Base-by-base conservation (phyloP, 176 grass and related monocot genomes). In the Saccharum spontaneum region DNA sequence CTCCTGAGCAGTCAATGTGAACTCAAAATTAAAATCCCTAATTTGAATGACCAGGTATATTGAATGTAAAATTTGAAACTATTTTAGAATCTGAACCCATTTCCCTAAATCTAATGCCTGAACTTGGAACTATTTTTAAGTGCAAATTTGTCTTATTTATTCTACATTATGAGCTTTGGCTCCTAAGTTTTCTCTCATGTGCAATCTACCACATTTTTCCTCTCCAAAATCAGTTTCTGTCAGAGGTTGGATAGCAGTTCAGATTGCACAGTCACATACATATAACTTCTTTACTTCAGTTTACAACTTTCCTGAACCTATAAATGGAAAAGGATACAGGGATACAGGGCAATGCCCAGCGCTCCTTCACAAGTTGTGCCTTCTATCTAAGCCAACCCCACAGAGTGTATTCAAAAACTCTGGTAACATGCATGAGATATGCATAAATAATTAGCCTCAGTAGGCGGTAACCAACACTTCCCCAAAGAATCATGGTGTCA, bases 1-100 rank as follows among this genome's bases (percentile, higher is more conserved):
- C 6, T 84, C 39, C 43, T 64, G 52, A 65, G 38, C 67, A 69
- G 30, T 59, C 64, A 65, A 65, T 26, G 18, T 39, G 22, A 89
- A 44, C 23, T 74, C 60, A 63, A 77, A 76, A 77, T 14, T 88
- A 67, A 11, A 55, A 64, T 84, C 49, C 26, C 10, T 76, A 80
- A 67, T 75, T 71, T 83, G 57, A 49, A 28, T 2, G 88, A 50
- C 54, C n/a, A 18, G 38, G 20, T 81, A 41, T 33, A 67, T 39
- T 31, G 7, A 83, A 3, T 15, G 15, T 17, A 75, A 83, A 34
- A 7, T 49, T 50, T 65, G 41, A 33, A 75, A 46, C 38, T 48
- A 22, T 31, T 73, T 63, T 36, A 50, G 77, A 59, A 81, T 81
- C 71, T 34, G 3, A 67, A 22, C 3, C 28, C 41, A 22, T 79